Percentiles rank a stretch among this genome's conserved stretches.
Evolutionary conservation across 1,284 basidiomycete genomes (phyloP).

Genomic region (Psilocybe mexicana): DNA sequence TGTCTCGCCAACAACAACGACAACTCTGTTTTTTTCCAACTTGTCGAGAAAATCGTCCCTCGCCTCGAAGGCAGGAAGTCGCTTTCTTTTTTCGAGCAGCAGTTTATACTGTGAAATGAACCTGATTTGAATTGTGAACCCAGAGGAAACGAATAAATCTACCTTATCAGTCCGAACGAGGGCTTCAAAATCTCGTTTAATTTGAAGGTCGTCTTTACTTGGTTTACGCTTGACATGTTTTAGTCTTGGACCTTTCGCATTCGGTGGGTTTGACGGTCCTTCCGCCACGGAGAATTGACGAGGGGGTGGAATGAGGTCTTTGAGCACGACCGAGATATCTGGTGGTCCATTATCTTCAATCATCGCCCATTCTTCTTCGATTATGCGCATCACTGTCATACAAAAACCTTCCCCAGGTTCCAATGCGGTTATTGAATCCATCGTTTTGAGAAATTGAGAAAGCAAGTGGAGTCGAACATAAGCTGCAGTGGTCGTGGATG

Average conservation of each 20-base stretch:
- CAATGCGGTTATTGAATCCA: conserved; percentile 57
- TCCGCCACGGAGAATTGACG: conserved; percentile 10
- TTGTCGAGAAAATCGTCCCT: conserved; percentile 63
- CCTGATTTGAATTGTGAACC: no score
- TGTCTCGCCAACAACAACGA: conserved; percentile 86
- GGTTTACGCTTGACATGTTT: conserved; percentile 6
- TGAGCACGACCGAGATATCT: conserved; percentile 65
- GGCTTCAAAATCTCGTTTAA: conserved; percentile 57
- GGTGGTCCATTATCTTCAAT: conserved; percentile 75
- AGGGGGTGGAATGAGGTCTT: conserved; percentile 54
- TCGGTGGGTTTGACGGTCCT: background rate
- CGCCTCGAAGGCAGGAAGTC: conserved; percentile 77
- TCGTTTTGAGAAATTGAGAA: conserved; percentile 56
- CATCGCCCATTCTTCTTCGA: conserved; percentile 70
- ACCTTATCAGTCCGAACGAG: conserved; percentile 46
- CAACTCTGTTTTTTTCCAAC: conserved; percentile 65
- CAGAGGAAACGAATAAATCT: background rate
- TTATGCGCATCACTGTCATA: conserved; percentile 71
- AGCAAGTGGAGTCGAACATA: conserved; percentile 88
- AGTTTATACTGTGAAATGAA: conserved; percentile 45
- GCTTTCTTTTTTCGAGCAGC: conserved; percentile 59
- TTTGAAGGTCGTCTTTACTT: conserved; percentile 47
- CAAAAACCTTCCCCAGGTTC: conserved; percentile 73
- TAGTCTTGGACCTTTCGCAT: background rate
- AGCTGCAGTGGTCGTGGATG: conserved; percentile 70